phyloP scores from a whole-genome alignment of 2,329 filamentous ascomycete species.

The Spiromastix sp. region DNA sequence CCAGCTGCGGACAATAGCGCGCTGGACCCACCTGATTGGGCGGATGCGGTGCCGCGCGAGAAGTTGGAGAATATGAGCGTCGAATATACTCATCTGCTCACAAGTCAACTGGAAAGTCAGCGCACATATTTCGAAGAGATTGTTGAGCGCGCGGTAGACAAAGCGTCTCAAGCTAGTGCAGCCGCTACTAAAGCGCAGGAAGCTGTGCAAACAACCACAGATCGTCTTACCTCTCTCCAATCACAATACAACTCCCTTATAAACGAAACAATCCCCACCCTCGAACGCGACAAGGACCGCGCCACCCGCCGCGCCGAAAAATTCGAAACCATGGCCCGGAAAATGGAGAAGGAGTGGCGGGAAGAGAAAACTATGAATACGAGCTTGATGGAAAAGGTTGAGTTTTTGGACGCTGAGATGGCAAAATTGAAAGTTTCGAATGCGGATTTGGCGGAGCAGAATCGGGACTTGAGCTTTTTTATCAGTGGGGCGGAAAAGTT shows the following conservation, averaged over 20 bases:
- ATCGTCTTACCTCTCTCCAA: slow-evolving; percentile 47
- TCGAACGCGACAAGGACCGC: slow-evolving; percentile 65
- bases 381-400: slow-evolving; percentile 67
- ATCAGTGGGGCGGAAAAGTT: slow-evolving; percentile 76
- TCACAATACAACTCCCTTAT: slow-evolving; percentile 43
- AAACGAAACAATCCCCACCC: slow-evolving; percentile 48
- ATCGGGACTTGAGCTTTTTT: slow-evolving; percentile 77
- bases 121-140: slow-evolving; percentile 90
- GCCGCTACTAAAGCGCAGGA: slow-evolving; percentile 44
- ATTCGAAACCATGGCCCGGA: slow-evolving; percentile 65
- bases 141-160: slow-evolving; percentile 78
- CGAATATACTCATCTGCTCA: slow-evolving; percentile 90
- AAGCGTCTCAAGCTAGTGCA: slow-evolving; percentile 63
- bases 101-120: slow-evolving; percentile 85
- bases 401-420: slow-evolving; percentile 52
- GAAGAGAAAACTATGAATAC: slow-evolving; percentile 82
- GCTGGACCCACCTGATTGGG: slow-evolving; percentile 32
- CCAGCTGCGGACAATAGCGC: slow-evolving; percentile 46
- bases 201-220: slow-evolving; percentile 52
- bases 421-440: slow-evolving; percentile 50
- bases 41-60: slow-evolving; percentile 41
- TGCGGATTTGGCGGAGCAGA: slow-evolving; percentile 70
- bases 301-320: slow-evolving; percentile 59
- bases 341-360: slow-evolving; percentile 62
- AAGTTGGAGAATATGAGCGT: slow-evolving; percentile 71